Base-by-base conservation (phyloP, 176 grass and related monocot genomes). In the Triticum turgidum region DNA sequence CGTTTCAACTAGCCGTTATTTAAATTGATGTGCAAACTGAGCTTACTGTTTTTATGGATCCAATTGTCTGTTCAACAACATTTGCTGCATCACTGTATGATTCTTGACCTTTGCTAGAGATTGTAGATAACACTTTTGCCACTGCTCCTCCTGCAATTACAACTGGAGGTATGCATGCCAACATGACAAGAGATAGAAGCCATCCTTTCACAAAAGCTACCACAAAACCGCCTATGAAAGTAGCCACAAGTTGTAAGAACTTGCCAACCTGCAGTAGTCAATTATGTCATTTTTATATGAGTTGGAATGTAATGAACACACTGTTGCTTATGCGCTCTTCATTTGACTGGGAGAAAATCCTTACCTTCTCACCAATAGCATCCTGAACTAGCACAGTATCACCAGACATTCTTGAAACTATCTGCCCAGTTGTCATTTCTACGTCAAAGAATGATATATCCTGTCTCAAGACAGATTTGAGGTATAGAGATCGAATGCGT, bases 111-210 rank as follows among this genome's bases (percentile, higher is more conserved):
- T 81, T 88, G 72, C 59, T 89, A 63, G 95, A 89, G 38, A 97
- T 88, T 77, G 86, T 91, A 18, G 90, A 45, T 37, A 97, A 81
- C 30, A 94, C 47, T 80, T 82, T 94, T 22, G 95, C 85, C 51
- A 92, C 85, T 22, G 65, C 32, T 80, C 85, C 91, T 42, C 84
- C 95, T 42, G 92, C 92, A 82, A 94, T 39, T 24, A 94, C 84
- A 67, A 97, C 85, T 4, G 88, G 92, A 51, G 92, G 95, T 78
- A 94, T 94, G 63, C 33, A 85, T 30, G 95, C 87, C 77, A 97
- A 65, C 92, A 97, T 89, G 67, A 97, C 93, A 33, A 98, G 91
- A 67, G 91, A 90, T 65, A 98, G 91, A 83, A 92, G 93, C 93
- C 95, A 98, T 74, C 95, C 95, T 84, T 87, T 93, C 37, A 85